Evolutionary conservation across 2,329 filamentous ascomycete genomes (phyloP), one percentile per base, ranked within the genome.

Genomic region (Metarhizium rileyi): DNA sequence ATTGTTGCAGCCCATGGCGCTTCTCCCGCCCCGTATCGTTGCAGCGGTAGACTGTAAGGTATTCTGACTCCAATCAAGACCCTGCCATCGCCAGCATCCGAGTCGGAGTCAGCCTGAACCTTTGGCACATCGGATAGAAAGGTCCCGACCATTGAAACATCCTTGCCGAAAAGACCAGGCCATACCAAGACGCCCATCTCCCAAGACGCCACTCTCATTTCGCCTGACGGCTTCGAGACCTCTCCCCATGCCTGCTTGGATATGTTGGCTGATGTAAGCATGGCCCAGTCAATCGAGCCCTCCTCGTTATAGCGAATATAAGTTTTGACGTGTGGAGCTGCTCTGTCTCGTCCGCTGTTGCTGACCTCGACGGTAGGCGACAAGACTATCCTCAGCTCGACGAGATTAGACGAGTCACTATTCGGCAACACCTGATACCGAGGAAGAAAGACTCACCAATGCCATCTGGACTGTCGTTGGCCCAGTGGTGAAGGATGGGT

Each of bases 181-280:
- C 89, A 94, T 0, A 95, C 76, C 44, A 95, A 62, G 1, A 95
- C 87, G 0, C 90, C 90, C 28, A 88, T 77, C 63, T 95, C 90
- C 71, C 84, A 95, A 27, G 87, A 93, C 51, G 84, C 82, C 26
- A 95, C 80, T 33, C 83, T 76, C 27, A 89, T 70, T 57, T 87
- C 77, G 1, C 78, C 80, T 0, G 73, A 70, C 3, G 70, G 64
- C 53, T 76, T 80, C 1, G 63, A 64, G 3, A 77, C 72, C 35
- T 85, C 81, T 1, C 90, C 90, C 90, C 90, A 95, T 0, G 90
- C 90, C 66, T 95, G 89, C 53, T 84, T 91, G 2, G 87, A 93
- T 2, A 95, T 65, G 57, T 95, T 95, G n/a, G 90, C 89, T n/a
- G 87, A 93, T 0, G 88, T 94, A 2, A 94, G 64, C 55, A 95